Conservation (phyloP, 2,329 filamentous ascomycete species). For the Tolypocladium album region DNA sequence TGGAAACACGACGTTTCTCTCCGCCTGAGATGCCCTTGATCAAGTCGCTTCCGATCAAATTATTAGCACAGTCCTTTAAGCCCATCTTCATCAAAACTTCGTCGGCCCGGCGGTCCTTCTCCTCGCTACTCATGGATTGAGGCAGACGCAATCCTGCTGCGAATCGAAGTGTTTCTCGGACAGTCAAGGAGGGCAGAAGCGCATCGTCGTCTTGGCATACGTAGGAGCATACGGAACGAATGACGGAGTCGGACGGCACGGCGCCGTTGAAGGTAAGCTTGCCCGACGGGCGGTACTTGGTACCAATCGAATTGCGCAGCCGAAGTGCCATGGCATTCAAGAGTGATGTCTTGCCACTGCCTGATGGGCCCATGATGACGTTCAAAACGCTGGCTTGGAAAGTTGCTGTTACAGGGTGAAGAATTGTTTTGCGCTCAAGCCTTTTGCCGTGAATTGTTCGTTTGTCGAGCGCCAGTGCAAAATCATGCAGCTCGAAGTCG, state of each 20-base stretch:
- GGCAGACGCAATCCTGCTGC: constrained; percentile 62
- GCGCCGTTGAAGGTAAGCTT: constrained; percentile 61
- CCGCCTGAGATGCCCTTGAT: constrained; percentile 73
- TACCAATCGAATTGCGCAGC: constrained; percentile 49
- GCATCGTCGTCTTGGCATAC: constrained; percentile 73
- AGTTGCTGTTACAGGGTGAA: constrained; percentile 54
- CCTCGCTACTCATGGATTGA: constrained; percentile 55
- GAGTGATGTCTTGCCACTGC: constrained; percentile 65
- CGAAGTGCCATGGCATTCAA: constrained; percentile 63
- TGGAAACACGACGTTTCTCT: constrained; percentile 67
- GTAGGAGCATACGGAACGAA: constrained; percentile 64
- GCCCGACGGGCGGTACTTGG: constrained; percentile 50
- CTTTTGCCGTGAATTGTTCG: constrained; percentile 39
- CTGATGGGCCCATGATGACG: constrained; percentile 72
- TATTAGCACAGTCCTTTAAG: constrained; percentile 67
- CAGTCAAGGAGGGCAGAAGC: constrained; percentile 61
- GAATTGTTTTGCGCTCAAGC: constrained; percentile 44
- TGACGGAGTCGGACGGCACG: constrained; percentile 54
- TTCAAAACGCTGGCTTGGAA: constrained; percentile 62
- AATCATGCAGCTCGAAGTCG: constrained; percentile 53
- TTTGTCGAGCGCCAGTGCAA: constrained; percentile 55
- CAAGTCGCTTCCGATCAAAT: constrained; percentile 59
- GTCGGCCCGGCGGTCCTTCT: constrained; percentile 59
- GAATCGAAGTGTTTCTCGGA: constrained; percentile 62
- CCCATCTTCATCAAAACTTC: constrained; percentile 66